Evolutionary conservation across 2,329 filamentous ascomycete genomes (phyloP), one percentile per base, ranked within the genome.

Genomic region (Fusarium marasasianum): DNA sequence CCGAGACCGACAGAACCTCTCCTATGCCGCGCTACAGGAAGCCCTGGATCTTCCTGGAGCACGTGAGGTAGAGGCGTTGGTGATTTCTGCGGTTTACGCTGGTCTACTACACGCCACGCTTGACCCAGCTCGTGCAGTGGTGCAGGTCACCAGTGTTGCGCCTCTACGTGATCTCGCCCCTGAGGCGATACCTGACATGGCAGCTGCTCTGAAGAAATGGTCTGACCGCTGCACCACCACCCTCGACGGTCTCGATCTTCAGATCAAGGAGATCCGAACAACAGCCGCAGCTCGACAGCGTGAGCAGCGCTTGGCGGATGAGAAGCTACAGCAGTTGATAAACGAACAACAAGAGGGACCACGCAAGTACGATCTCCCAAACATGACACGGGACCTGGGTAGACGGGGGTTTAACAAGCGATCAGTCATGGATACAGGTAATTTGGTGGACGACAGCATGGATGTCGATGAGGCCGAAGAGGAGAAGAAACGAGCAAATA

Each of bases 11-110:
- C 82, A 85, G 63, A 90, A 91, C 78, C 91, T 98, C 31, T 92
- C 89, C 58, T 99, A 99, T 84, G 80, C 86, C 26, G 85, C 89
- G 38, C 90, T 98, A 29, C 90, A 92, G 78, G 74, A 81, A 12
- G 86, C 88, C 2, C 90, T 99, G 50, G 90, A 88, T 62, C 90
- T 98, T 22, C 79, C 88, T 37, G 90, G 89, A 40, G 81, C 89
- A 31, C 88, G 92, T 47, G 90, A 93, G 50, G 90, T 99, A 62
- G 96, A 99, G 86, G 90, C 92, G 74, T 90, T 98, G 69, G 91
- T 98, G 76, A 96, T 96, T 76, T 91, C 91, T 43, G 93, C 95
- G 77, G 93, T 98, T 80, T 98, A 98, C 85, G 91, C 93, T 11
- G 93, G 93, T 45, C 89, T 99, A 5, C 84, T 99, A 55, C 88